phyloP scores from a whole-genome alignment of 768 basidiomycete species.

The Mycena vulgaris region DNA sequence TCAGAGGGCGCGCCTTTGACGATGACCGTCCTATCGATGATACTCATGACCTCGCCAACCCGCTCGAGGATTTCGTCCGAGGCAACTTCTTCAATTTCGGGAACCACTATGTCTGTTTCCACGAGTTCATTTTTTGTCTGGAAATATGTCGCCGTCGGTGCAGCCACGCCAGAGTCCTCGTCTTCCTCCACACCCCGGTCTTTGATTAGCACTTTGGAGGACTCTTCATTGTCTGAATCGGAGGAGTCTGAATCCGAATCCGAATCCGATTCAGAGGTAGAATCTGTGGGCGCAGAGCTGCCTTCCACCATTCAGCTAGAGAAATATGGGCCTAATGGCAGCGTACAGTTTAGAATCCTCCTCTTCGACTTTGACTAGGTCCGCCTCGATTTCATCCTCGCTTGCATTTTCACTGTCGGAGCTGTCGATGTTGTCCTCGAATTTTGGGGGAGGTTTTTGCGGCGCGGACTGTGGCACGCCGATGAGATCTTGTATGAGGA shows the following conservation, averaged over 20 bases:
- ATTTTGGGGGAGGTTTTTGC: slow-evolving; percentile 9
- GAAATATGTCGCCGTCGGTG: slow-evolving; percentile 61
- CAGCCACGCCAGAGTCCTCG: slow-evolving; percentile 61
- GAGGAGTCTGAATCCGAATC: slow-evolving; percentile 55
- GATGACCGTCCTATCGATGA: slow-evolving; percentile 82
- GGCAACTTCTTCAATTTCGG: slow-evolving; percentile 75
- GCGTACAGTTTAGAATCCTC: slow-evolving; percentile 49
- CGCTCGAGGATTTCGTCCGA: slow-evolving; percentile 77
- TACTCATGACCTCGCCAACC: slow-evolving; percentile 84
- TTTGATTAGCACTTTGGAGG: slow-evolving; percentile 28
- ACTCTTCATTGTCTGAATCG: slow-evolving; percentile 36
- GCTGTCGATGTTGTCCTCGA: slow-evolving; percentile 64
- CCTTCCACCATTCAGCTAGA: slow-evolving; percentile 33
- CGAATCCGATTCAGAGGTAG: slow-evolving; percentile 58
- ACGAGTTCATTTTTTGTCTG: slow-evolving; percentile 80
- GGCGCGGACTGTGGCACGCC: slow-evolving; percentile 51
- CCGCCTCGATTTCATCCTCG: slow-evolving; percentile 83
- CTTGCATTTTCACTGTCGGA: slow-evolving; percentile 71
- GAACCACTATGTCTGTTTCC: slow-evolving; percentile 72
- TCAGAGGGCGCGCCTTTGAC: slow-evolving; percentile 73
- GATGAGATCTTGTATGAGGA: slow-evolving; percentile 79
- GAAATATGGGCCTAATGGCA: slow-evolving; percentile 28
- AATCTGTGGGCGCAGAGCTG: slow-evolving; percentile 47
- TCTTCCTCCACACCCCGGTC: slow-evolving; percentile 57
- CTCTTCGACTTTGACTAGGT: slow-evolving; percentile 63